Percentiles rank a stretch among this genome's conserved stretches.
Evolutionary conservation across 495 filamentous ascomycete genomes (phyloP).

Genomic region (Aspergillus wentii): DNA sequence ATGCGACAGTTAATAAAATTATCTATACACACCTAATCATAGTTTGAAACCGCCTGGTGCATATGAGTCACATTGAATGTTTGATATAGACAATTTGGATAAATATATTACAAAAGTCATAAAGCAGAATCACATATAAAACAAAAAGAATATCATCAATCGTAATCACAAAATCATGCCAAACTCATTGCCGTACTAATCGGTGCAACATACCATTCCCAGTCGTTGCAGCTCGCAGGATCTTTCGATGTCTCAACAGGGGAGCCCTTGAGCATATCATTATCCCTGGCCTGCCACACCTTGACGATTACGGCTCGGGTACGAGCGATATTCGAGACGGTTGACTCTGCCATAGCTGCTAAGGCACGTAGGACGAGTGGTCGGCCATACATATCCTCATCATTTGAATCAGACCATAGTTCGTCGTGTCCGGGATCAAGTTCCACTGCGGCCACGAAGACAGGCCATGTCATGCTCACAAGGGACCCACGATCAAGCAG

Average conservation of each 20-base stretch:
- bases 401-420: slow-evolving; percentile 20
- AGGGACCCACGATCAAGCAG: slow-evolving; percentile 26
- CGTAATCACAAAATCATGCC: slow-evolving; percentile 20
- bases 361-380: slow-evolving; percentile 35
- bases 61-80: neutral
- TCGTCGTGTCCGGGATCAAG: slow-evolving; percentile 37
- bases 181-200: slow-evolving; percentile 39
- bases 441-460: slow-evolving; percentile 43
- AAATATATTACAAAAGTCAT: no score
- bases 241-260: slow-evolving; percentile 6
- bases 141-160: neutral
- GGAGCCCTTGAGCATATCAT: slow-evolving; percentile 25
- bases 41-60: no score
- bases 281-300: slow-evolving; percentile 39
- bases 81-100: neutral
- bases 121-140: neutral
- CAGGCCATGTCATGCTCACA: slow-evolving; percentile 37
- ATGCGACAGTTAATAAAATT: no score
- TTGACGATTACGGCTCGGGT: slow-evolving; percentile 37
- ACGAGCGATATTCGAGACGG: slow-evolving; percentile 36
- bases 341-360: slow-evolving; percentile 35
- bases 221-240: slow-evolving; percentile 25
- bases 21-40: no score
- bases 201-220: slow-evolving; percentile 39
- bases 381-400: slow-evolving; percentile 22